Conservation (phyloP, 345 rosid species). For the Hibiscus syriacus region DNA sequence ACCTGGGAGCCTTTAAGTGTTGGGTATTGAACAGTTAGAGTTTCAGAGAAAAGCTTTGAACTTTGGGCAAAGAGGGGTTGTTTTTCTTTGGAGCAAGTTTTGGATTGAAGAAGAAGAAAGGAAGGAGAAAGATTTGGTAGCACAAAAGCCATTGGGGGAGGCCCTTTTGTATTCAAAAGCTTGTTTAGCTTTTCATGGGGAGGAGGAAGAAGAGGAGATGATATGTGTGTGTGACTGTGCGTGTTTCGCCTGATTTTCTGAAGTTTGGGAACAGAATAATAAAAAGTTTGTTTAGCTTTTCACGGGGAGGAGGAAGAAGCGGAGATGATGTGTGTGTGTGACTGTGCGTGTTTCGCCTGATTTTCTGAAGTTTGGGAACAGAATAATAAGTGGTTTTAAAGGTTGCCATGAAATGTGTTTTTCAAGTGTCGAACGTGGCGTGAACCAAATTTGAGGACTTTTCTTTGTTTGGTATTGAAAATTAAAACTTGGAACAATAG, state of each 20-base stretch:
- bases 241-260: background rate
- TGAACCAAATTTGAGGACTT: background rate
- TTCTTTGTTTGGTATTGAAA: background rate
- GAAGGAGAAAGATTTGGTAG: conserved; percentile 61
- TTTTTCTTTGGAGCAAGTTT: conserved; percentile 36
- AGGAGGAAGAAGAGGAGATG: background rate
- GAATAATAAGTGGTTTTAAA: background rate
- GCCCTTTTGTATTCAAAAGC: background rate
- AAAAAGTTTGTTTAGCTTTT: background rate
- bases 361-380: background rate
- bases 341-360: background rate
- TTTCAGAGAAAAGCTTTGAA: conserved; percentile 6
- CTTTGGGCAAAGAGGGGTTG: background rate
- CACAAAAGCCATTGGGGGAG: conserved; percentile 70
- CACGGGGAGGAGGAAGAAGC: background rate
- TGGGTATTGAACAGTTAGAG: conserved; percentile 23
- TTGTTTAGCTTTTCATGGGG: background rate
- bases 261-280: background rate
- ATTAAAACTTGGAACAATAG: background rate
- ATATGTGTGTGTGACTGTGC: background rate
- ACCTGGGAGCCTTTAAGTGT: conserved; percentile 38
- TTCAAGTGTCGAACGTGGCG: background rate
- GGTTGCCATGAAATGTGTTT: background rate
- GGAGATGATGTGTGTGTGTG: background rate
- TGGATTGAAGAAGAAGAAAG: conserved; percentile 45